Evolutionary conservation across 495 filamentous ascomycete species (phyloP).

Genomic region (Penicillium malachiteum): DNA sequence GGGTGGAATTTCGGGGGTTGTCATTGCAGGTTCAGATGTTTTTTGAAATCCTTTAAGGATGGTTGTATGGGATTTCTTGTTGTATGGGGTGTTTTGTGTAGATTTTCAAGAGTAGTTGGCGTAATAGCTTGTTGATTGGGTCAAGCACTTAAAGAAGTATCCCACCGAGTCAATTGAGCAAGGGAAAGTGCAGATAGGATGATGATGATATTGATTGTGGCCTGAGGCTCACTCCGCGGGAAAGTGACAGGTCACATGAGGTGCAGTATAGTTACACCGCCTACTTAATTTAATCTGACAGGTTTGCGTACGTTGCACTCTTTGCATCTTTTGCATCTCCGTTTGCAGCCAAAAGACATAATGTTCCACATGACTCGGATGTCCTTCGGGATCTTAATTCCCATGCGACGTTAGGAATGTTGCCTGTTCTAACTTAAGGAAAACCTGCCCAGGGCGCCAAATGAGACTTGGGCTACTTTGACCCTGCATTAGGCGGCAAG

Average conservation of each 20-base stretch:
- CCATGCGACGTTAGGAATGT: conserved; percentile 23
- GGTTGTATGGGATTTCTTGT: not conserved
- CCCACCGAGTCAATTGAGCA: conserved; percentile 1
- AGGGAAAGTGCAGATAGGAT: not conserved
- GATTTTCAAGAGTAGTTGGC: not conserved
- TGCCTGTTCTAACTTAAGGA: not conserved
- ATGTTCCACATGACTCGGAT: not conserved
- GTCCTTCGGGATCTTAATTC: conserved; percentile 8
- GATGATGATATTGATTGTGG: not conserved
- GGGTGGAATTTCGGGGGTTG: conserved; percentile 15
- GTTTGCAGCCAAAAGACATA: conserved; percentile 12
- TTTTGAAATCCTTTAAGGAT: not conserved
- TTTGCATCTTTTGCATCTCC: conserved; percentile 2
- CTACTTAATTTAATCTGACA: too few relatives aligned
- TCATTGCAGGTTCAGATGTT: conserved; percentile 15
- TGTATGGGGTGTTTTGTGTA: not conserved
- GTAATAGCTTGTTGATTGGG: not conserved
- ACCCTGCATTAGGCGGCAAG: conserved; percentile 16
- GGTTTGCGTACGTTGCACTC: not conserved
- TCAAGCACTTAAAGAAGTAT: not conserved
- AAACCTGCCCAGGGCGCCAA: conserved; percentile 9
- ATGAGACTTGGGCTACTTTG: conserved; percentile 11
- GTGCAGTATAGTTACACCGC: too few relatives aligned
- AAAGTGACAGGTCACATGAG: conserved; percentile 13
- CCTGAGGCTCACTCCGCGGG: conserved; percentile 25